Percentiles rank a stretch among this genome's conserved stretches.
Conservation (phyloP, 257 asterid species). For the Nicotiana noctiflora region DNA sequence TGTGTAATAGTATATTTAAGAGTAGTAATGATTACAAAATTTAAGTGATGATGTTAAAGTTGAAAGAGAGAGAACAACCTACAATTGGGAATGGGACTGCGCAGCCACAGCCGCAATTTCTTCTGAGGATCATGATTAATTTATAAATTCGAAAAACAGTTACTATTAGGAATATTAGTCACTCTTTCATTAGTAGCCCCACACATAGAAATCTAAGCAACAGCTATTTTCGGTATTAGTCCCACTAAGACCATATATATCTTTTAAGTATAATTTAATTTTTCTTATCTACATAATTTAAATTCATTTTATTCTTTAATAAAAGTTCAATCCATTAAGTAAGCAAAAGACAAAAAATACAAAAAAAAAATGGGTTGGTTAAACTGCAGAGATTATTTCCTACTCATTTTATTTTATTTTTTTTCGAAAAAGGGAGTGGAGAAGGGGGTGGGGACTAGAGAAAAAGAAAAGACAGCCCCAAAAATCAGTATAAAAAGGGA, state of each 20-base stretch:
- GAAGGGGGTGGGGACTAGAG: neutral
- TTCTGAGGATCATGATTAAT: conserved; percentile 18
- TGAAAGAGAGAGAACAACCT: neutral
- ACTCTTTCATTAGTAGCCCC: conserved; percentile 6
- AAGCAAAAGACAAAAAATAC: neutral
- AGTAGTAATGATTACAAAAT: conserved; percentile 38
- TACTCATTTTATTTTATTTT: neutral
- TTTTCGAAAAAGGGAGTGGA: neutral
- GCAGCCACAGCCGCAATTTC: conserved; percentile 87
- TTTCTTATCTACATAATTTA: no score
- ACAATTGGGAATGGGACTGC: conserved; percentile 15
- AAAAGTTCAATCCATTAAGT: no score
- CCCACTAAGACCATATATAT: neutral
- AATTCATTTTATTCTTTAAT: no score
- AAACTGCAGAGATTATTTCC: neutral
- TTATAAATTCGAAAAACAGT: neutral
- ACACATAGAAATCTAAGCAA: conserved; percentile 3
- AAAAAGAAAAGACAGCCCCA: neutral
- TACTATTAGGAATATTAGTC: neutral
- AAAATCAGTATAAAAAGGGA: conserved; percentile 38
- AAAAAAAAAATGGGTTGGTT: neutral
- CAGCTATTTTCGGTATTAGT: neutral
- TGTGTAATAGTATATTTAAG: conserved; percentile 17
- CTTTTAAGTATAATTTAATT: no score
- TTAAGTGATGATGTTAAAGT: neutral